Percentiles rank a stretch among this genome's conserved stretches.
Conservation (phyloP, 352 stramenopile genomes). For the Pythium dissotocum region DNA sequence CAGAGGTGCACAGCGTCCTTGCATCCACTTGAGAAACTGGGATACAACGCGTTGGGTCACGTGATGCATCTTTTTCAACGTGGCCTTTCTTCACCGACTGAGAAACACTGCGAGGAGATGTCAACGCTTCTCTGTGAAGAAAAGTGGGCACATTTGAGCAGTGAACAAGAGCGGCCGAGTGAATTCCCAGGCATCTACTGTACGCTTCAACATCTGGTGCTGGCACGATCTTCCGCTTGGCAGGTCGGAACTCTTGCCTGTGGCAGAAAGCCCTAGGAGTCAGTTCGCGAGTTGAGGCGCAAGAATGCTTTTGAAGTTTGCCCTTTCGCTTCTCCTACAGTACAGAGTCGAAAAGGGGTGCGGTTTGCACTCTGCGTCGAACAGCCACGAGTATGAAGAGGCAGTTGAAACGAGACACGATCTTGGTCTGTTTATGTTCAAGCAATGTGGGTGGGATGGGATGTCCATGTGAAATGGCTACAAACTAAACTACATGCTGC, state of each 20-base stretch:
- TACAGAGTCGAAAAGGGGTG: neutral
- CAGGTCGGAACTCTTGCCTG: neutral
- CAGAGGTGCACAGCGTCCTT: no score
- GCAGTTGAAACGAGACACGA: constrained; percentile 6
- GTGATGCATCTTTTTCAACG: no score
- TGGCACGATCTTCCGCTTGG: neutral
- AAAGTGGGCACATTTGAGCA: no score
- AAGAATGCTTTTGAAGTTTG: neutral
- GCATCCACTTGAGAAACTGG: no score
- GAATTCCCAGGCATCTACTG: neutral
- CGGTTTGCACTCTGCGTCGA: neutral
- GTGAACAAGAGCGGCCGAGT: no score
- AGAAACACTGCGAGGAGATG: no score
- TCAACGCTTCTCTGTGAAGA: no score
- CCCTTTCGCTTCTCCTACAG: neutral
- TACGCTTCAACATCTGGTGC: neutral
- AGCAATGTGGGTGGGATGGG: neutral
- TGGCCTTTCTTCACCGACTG: no score
- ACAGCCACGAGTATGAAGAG: constrained; percentile 3
- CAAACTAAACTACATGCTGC: constrained; percentile 30
- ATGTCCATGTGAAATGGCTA: constrained; percentile 14
- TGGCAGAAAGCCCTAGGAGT: neutral
- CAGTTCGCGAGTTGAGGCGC: constrained; percentile 1
- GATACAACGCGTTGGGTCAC: no score
- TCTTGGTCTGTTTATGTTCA: constrained; percentile 18